These are phyloP conservation scores for Rhizopogon vesiculosus DNA, from an alignment of 768 basidiomycete genomes.

Conservation along the genomic window DNA sequence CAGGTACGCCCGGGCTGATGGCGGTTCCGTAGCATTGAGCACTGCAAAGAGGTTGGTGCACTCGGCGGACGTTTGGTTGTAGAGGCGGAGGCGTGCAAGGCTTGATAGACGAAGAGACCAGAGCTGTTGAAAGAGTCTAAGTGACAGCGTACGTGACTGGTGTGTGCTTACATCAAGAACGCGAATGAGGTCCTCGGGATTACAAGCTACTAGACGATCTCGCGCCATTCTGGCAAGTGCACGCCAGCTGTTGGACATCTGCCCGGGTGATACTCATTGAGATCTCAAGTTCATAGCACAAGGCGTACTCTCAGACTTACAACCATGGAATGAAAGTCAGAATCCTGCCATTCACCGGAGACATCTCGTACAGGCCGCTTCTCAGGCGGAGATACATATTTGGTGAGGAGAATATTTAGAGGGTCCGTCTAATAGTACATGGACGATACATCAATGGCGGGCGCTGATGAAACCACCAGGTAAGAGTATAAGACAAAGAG, in stretches of 20 bases:
- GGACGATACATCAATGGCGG: conserved; percentile 31
- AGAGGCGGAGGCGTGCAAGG: conserved; percentile 75
- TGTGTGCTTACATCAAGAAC: conserved; percentile 58
- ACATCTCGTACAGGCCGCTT: conserved; percentile 69
- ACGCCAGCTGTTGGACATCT: conserved; percentile 91
- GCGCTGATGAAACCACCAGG: conserved; percentile 56
- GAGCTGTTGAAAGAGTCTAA: conserved; percentile 39
- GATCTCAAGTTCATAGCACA: conserved; percentile 14
- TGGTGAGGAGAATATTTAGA: conserved; percentile 72
- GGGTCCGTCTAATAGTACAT: conserved; percentile 70
- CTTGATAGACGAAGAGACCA: conserved; percentile 82
- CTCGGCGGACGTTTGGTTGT: conserved; percentile 84
- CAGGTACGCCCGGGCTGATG: conserved; percentile 49
- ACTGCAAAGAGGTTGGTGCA: conserved; percentile 75
- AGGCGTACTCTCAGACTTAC: conserved; percentile 44
- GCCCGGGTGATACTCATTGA: conserved; percentile 11
- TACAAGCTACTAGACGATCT: conserved; percentile 65
- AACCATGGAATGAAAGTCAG: conserved; percentile 75
- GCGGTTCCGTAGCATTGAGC: conserved; percentile 53
- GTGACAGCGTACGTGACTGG: neutral
- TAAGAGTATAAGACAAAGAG: conserved; percentile 40
- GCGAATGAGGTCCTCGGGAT: conserved; percentile 61
- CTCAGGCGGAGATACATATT: conserved; percentile 78
- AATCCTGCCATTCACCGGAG: conserved; percentile 67
- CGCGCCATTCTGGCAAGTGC: conserved; percentile 81